phyloP scores from a whole-genome alignment of 768 basidiomycete species.

The Cantharellus anzutake region DNA sequence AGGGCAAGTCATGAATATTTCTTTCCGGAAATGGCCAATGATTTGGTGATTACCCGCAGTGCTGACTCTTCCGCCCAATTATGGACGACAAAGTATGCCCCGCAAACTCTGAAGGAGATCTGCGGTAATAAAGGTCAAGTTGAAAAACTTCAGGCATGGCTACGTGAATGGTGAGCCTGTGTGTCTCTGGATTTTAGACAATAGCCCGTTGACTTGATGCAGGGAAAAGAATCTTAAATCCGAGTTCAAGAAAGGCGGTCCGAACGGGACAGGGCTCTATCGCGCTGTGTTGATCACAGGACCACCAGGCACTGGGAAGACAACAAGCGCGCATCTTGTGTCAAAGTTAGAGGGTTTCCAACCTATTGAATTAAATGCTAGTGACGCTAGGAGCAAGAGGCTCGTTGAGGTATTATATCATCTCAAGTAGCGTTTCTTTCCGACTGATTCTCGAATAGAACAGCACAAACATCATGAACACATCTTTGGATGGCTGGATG shows the following conservation, averaged over 20 bases:
- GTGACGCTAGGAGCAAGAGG: constrained; percentile 90
- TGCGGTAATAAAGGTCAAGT: constrained; percentile 90
- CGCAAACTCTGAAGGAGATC: constrained; percentile 68
- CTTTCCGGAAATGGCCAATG: neutral
- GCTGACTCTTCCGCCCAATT: constrained; percentile 31
- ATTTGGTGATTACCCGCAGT: neutral
- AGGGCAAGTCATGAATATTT: constrained; percentile 9
- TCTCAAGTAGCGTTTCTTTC: neutral
- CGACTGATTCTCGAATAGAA: constrained; percentile 26
- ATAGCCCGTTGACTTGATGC: neutral
- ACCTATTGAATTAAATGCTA: constrained; percentile 91
- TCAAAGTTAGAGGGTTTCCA: constrained; percentile 82
- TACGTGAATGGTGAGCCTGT: constrained; percentile 56
- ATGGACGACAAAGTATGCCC: constrained; percentile 94
- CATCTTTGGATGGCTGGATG: constrained; percentile 75
- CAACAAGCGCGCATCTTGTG: constrained; percentile 83
- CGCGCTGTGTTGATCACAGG: constrained; percentile 84
- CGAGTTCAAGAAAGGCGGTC: constrained; percentile 88
- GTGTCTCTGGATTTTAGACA: neutral
- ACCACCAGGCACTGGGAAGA: constrained; percentile 94
- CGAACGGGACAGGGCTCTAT: constrained; percentile 68
- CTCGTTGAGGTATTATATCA: constrained; percentile 57
- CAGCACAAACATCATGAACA: constrained; percentile 78
- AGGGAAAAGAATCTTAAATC: constrained; percentile 60
- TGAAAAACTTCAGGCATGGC: constrained; percentile 76